Percentiles rank a stretch among this genome's conserved stretches.
These are phyloP conservation scores for Fusarium sp. DNA, from an alignment of 2,329 filamentous ascomycete genomes.

Conservation along the genomic window DNA sequence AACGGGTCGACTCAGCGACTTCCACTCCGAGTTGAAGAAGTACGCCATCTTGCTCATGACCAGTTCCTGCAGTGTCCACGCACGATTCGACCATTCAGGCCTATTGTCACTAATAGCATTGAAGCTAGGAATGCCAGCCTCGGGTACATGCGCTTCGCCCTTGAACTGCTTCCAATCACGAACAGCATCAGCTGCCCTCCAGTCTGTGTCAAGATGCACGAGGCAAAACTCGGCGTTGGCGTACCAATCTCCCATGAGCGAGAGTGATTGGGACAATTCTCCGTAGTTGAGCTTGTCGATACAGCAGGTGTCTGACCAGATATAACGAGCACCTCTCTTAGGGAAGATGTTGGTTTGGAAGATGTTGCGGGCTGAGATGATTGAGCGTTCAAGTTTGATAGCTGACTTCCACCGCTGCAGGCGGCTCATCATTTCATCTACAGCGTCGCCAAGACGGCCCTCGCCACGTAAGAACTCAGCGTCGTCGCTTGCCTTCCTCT, in stretches of 20 bases:
- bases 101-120: neutral
- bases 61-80: conserved; percentile 5
- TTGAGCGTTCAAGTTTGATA: neutral
- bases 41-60: conserved; percentile 14
- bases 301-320: conserved; percentile 13
- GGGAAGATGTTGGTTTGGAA: neutral
- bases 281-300: conserved; percentile 13
- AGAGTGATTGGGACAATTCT: conserved; percentile 4
- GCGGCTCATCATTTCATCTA: neutral
- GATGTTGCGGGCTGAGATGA: neutral
- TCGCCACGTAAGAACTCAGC: neutral
- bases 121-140: neutral
- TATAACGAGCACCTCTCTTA: neutral
- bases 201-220: conserved; percentile 4
- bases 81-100: conserved; percentile 10
- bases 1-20: conserved; percentile 1
- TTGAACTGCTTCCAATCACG: conserved; percentile 8
- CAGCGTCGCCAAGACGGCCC: neutral
- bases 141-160: accelerated
- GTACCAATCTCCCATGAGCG: conserved; percentile 18
- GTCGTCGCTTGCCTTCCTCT: neutral
- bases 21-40: conserved; percentile 7
- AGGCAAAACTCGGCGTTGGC: conserved; percentile 8
- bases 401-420: conserved; percentile 12
- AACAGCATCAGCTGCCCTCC: neutral